Evolutionary conservation across 768 basidiomycete species (phyloP).

Genomic region (Peribolospora baueri): DNA sequence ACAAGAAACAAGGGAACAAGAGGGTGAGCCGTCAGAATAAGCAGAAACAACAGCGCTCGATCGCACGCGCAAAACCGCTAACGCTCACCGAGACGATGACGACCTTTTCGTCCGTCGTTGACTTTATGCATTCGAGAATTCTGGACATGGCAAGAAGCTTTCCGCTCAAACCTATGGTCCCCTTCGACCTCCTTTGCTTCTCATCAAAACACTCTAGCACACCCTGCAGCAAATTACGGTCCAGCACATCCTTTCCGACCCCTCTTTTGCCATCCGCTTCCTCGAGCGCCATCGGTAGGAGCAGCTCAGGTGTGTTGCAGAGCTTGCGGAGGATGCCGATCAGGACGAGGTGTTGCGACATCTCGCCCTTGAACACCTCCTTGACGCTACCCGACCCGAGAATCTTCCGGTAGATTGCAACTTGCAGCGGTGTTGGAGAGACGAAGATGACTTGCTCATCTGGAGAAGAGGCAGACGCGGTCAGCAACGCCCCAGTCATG

Average conservation of each 20-base stretch:
- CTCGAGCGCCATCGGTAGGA: slow-evolving; percentile 16
- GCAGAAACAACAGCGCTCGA: no score
- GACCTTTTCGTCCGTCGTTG: slow-evolving; percentile 78
- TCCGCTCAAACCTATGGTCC: slow-evolving; percentile 26
- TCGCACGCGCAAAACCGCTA: no score
- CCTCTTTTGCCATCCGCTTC: slow-evolving; percentile 42
- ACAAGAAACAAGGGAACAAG: no score
- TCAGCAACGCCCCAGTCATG: neutral
- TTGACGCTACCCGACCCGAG: slow-evolving; percentile 47
- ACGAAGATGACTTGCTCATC: slow-evolving; percentile 99
- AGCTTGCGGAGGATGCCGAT: slow-evolving; percentile 67
- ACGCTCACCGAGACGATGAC: slow-evolving; percentile 36
- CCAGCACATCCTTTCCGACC: slow-evolving; percentile 20
- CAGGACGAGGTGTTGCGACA: slow-evolving; percentile 34
- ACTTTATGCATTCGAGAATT: slow-evolving; percentile 31
- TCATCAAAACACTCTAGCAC: no score
- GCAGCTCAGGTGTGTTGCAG: slow-evolving; percentile 69
- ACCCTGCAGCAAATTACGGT: neutral
- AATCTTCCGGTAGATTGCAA: slow-evolving; percentile 50
- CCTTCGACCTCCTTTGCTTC: slow-evolving; percentile 1
- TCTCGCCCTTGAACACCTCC: slow-evolving; percentile 37
- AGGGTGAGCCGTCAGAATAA: no score
- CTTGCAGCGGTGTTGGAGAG: slow-evolving; percentile 58
- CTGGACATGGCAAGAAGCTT: slow-evolving; percentile 45
- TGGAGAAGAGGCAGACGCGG: slow-evolving; percentile 17